Conservation (phyloP, 345 rosid species). For the Dimocarpus longan region DNA sequence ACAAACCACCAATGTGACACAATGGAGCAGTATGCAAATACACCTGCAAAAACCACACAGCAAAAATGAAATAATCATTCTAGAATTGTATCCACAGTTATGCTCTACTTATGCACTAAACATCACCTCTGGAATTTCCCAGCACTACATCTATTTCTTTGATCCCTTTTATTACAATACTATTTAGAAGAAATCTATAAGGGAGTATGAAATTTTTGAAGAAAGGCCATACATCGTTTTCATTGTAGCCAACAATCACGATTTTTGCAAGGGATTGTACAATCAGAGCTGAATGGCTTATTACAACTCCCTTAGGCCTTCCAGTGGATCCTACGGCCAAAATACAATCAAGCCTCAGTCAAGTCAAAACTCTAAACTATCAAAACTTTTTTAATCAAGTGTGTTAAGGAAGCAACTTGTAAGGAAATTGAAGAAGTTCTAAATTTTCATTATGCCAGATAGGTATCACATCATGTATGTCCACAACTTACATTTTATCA, state of each 20-base stretch:
- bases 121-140: neutral
- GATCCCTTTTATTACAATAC: neutral
- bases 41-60: slow-evolving; percentile 53
- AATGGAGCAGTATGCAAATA: slow-evolving; percentile 82
- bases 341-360: slow-evolving; percentile 19
- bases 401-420: neutral
- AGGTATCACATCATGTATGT: neutral
- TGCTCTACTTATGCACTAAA: slow-evolving; percentile 5
- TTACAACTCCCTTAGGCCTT: slow-evolving; percentile 76
- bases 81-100: neutral
- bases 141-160: slow-evolving; percentile 6
- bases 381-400: neutral
- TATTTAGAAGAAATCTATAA: neutral
- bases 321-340: slow-evolving; percentile 78
- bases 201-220: neutral
- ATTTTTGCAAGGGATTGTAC: slow-evolving; percentile 86
- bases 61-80: slow-evolving; percentile 7
- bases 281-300: slow-evolving; percentile 73
- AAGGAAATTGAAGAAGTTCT: neutral
- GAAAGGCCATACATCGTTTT: slow-evolving; percentile 74
- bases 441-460: neutral
- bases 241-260: slow-evolving; percentile 72
- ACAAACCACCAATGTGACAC: slow-evolving; percentile 88
- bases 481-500: neutral
- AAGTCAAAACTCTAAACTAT: neutral